A percentile compares a stretch with the other conserved stretches of the same genome.
Conservation (phyloP, 2,329 filamentous ascomycete genomes). For the Apiospora kogelbergensis region DNA sequence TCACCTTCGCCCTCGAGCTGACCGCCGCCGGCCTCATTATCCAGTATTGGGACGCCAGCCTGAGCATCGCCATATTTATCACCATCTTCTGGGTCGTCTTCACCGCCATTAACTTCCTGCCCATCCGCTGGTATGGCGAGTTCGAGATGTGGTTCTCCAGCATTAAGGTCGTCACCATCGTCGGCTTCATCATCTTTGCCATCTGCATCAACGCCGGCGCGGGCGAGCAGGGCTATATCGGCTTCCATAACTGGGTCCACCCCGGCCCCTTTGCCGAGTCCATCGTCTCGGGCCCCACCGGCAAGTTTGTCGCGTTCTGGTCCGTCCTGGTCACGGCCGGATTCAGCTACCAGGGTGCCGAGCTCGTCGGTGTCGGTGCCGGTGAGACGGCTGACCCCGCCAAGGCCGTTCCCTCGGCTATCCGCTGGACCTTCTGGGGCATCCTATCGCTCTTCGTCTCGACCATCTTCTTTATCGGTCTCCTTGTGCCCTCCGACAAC, state of each 20-base stretch:
- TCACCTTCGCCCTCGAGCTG: conserved; percentile 72
- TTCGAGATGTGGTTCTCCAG: conserved; percentile 77
- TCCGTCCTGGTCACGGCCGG: conserved; percentile 66
- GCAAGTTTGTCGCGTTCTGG: conserved; percentile 70
- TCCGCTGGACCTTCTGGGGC: conserved; percentile 73
- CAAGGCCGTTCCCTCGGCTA: conserved; percentile 70
- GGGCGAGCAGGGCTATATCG: conserved; percentile 68
- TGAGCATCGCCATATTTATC: conserved; percentile 72
- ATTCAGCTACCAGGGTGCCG: conserved; percentile 72
- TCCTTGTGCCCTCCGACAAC: conserved; percentile 61
- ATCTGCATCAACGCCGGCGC: conserved; percentile 74
- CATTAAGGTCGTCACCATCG: conserved; percentile 74
- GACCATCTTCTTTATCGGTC: conserved; percentile 69
- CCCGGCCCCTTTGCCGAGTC: conserved; percentile 69
- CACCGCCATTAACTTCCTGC: conserved; percentile 67
- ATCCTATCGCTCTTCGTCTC: conserved; percentile 69
- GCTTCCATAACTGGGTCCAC: conserved; percentile 69
- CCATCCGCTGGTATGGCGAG: conserved; percentile 72
- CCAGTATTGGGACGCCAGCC: conserved; percentile 65
- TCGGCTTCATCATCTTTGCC: conserved; percentile 75
- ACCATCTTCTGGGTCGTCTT: conserved; percentile 72
- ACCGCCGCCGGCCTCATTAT: conserved; percentile 73
- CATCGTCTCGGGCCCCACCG: conserved; percentile 51
- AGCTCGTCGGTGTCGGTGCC: conserved; percentile 76
- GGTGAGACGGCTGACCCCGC: conserved; percentile 73